Evolutionary conservation across 129 eudicot species (phyloP), one percentile per base, ranked within the genome.

Genomic region (Rutidosis leptorrhynchoides): DNA sequence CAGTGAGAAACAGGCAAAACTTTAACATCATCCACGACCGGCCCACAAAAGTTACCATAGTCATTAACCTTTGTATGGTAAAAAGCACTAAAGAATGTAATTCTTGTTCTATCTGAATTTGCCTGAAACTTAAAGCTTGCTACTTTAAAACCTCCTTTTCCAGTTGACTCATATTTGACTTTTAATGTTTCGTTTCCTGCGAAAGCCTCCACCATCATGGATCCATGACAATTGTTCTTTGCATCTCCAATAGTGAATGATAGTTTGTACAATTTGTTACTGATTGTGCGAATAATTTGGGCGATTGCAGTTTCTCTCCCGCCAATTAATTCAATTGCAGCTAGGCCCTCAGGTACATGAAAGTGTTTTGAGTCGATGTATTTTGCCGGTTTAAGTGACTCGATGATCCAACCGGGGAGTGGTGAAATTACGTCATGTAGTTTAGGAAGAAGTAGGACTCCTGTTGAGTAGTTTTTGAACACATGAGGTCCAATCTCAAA

Each of bases 281-380:
- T 72, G 3, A 65, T 43, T 3, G 96, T 84, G 46, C 89, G 77
- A n/a, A 88, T 66, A 67, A 88, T 73, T 42, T 88, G 96, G 0
- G 92, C 77, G 17, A 88, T 78, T 17, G 89, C 86, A 0, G 86
- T 84, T 70, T 88, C 92, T 72, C 96, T 78, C 12, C 96, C 96
- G 10, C 88, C 96, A 5, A 82, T 72, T 48, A 84, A n/a, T 72
- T 88, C 92, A 27, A 88, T 58, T 21, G 96, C 96, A 0, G 79
- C 80, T n/a, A 8, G 37, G n/a, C 88, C 91, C 11, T 68, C 61
- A 3, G 96, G 92, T 12, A 88, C 96, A 16, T 46, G 69, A 79
- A 88, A 88, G 77, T 85, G 89, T 74, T 71, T 88, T 16, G 85
- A 82, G 68, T 88, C 96, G 1, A 88, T 75, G 85, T 80, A 88